These are phyloP conservation scores for Cladosporium sp. DNA, from an alignment of 2,329 filamentous ascomycete genomes.

Conservation along the genomic window DNA sequence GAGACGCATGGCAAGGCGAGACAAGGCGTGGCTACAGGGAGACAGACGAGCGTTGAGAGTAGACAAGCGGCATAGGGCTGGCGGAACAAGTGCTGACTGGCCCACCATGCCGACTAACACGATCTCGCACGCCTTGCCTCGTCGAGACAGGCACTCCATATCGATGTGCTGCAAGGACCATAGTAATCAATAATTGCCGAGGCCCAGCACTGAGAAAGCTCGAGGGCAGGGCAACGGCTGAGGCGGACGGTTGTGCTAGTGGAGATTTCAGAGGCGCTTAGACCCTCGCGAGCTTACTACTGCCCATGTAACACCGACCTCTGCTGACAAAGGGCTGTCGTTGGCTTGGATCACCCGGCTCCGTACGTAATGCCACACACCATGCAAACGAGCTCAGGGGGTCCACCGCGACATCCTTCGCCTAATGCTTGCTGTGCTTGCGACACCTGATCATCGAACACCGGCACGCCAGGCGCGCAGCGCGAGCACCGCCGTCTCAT, in stretches of 20 bases:
- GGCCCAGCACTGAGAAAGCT: not conserved
- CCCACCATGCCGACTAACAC: not conserved
- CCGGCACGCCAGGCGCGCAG: not conserved
- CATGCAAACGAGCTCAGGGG: not conserved
- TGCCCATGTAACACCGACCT: not conserved
- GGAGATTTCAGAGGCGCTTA: slow-evolving; percentile 1
- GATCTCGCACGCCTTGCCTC: not conserved
- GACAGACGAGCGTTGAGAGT: not conserved
- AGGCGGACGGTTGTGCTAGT: not conserved
- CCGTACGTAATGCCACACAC: slow-evolving; percentile 10
- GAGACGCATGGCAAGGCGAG: not conserved
- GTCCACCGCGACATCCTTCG: not conserved
- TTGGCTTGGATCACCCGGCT: slow-evolving; percentile 5
- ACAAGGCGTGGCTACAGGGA: not conserved
- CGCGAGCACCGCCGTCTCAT: not conserved
- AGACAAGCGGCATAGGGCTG: slow-evolving; percentile 9
- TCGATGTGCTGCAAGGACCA: not conserved
- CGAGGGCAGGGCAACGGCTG: not conserved
- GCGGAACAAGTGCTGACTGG: not conserved
- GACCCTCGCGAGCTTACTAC: slow-evolving; percentile 10
- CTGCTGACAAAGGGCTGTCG: slow-evolving; percentile 13
- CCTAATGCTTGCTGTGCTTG: not conserved
- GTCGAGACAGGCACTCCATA: not conserved
- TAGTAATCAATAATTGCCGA: not conserved
- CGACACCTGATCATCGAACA: not conserved